These are phyloP conservation scores for Spergularia bocconei DNA, from an alignment of 148 eudicot genomes.

Conservation along the genomic window DNA sequence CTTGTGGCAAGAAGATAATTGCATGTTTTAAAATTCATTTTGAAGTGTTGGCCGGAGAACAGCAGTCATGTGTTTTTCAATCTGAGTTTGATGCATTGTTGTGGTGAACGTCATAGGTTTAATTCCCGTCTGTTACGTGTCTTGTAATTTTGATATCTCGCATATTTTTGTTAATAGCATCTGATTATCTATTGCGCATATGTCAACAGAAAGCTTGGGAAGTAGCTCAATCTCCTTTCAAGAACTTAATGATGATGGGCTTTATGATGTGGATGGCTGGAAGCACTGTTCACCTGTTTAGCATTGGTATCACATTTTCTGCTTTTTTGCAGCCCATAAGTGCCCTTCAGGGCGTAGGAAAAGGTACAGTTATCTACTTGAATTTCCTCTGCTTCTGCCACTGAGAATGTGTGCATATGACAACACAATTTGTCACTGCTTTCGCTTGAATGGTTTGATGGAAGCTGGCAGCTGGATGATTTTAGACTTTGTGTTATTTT, in stretches of 20 bases:
- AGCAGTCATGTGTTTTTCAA: no score
- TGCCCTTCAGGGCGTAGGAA: conserved; percentile 95
- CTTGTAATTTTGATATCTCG: neutral
- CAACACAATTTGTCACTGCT: neutral
- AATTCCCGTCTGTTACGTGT: neutral
- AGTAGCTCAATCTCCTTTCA: conserved; percentile 90
- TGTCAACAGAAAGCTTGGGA: conserved; percentile 95
- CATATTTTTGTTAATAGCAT: neutral
- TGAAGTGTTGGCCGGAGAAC: no score
- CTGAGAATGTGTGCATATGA: neutral
- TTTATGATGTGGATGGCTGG: conserved; percentile 99
- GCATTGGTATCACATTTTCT: conserved; percentile 95
- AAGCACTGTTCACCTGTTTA: conserved; percentile 92
- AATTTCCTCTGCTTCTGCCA: neutral
- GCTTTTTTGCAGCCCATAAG: conserved; percentile 92
- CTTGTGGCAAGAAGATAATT: no score
- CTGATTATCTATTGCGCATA: neutral
- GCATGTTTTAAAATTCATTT: no score
- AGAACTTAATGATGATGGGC: conserved; percentile 94
- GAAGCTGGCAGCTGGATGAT: neutral
- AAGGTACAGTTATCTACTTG: conserved; percentile 43
- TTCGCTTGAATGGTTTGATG: neutral
- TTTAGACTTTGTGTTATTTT: conserved; percentile 19
- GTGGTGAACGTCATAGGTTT: no score
- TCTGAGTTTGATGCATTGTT: no score